A percentile compares a stretch with the other conserved stretches of the same genome.
Evolutionary conservation across 164 flowering plant genomes (phyloP).

Genomic region (Kalanchoe fedtschenkoi): DNA sequence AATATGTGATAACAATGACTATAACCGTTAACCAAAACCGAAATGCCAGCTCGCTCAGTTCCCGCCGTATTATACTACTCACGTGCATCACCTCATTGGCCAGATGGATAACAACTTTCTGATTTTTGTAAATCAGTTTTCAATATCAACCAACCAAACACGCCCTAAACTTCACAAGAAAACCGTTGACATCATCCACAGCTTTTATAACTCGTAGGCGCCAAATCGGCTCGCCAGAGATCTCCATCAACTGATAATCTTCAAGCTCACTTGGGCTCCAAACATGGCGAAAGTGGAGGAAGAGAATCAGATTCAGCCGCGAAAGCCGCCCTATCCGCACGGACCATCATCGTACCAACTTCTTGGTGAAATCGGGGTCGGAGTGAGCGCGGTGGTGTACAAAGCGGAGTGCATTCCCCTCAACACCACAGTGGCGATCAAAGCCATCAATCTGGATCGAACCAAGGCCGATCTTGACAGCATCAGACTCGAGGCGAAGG

Average conservation of each 20-base stretch:
- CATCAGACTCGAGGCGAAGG: conserved; percentile 48
- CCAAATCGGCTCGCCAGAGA: background rate
- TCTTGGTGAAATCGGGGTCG: conserved; percentile 50
- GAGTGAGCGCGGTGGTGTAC: conserved; percentile 60
- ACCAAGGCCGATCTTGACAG: conserved; percentile 37
- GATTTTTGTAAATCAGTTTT: too few relatives aligned
- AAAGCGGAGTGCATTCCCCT: conserved; percentile 54
- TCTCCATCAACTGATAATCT: background rate
- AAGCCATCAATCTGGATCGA: conserved; percentile 58
- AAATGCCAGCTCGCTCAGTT: background rate
- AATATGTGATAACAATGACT: too few relatives aligned
- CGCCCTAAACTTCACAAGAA: conserved; percentile 16
- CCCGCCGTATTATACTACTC: background rate
- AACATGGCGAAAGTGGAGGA: conserved; percentile 4
- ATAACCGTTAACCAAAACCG: too few relatives aligned
- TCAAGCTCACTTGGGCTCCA: background rate
- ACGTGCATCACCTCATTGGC: background rate
- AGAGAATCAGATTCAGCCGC: conserved; percentile 11
- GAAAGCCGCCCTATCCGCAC: conserved; percentile 34
- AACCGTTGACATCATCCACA: conserved; percentile 8
- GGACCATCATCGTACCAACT: conserved; percentile 42
- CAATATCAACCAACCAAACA: background rate
- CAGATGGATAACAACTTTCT: background rate
- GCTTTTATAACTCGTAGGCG: background rate
- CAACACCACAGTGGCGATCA: conserved; percentile 55